Conservation (phyloP, 2,329 filamentous ascomycete genomes). For the Nannizziopsis barbatae region DNA sequence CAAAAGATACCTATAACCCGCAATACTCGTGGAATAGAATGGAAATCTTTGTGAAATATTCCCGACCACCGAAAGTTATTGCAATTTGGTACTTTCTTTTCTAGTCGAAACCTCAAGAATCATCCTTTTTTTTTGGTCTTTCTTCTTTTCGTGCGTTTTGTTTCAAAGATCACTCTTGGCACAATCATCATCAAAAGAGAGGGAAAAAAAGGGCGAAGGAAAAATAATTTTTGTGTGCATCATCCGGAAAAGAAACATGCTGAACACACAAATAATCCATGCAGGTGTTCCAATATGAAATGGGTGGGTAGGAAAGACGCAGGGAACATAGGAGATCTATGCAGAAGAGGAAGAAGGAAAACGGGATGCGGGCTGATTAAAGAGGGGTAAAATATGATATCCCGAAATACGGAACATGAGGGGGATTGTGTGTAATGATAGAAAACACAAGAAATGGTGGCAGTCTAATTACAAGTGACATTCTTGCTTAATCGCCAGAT, state of each 20-base stretch:
- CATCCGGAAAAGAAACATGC: background rate
- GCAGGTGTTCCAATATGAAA: background rate
- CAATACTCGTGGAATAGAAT: constrained; percentile 12
- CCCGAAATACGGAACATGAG: constrained; percentile 3
- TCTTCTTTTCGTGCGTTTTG: background rate
- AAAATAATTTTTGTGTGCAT: background rate
- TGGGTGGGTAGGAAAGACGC: background rate
- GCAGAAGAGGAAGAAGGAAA: background rate
- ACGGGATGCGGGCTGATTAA: constrained; percentile 4
- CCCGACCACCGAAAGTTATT: constrained; percentile 10
- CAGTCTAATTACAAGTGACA: constrained; percentile 9
- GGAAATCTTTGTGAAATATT: constrained; percentile 6
- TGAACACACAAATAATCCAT: background rate
- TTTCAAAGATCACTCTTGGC: background rate
- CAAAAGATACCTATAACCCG: constrained; percentile 2
- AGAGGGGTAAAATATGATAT: constrained; percentile 3
- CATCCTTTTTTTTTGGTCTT: background rate
- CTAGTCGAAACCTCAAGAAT: constrained; percentile 1
- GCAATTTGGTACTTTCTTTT: constrained; percentile 10
- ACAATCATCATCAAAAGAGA: no score
- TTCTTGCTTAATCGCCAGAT: constrained; percentile 5
- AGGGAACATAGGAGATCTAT: constrained; percentile 1
- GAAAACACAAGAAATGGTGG: constrained; percentile 2
- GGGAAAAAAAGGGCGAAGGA: no score
- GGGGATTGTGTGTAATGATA: background rate